Evolutionary conservation across 2,329 filamentous ascomycete genomes (phyloP).

Genomic region (Thelonectria olida): DNA sequence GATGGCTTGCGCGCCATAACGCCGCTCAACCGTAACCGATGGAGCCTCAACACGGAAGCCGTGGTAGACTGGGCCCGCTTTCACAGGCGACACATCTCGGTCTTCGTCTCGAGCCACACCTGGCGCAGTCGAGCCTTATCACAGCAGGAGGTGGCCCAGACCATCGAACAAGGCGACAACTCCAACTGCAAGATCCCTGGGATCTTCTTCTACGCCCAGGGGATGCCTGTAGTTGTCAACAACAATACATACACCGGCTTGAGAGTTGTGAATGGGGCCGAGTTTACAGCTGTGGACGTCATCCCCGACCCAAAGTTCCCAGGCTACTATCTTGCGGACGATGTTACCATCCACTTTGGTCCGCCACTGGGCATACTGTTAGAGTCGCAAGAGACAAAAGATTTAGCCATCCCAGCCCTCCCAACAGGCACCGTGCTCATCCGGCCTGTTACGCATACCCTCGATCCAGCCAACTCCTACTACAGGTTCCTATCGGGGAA

Average conservation of each 20-base stretch:
- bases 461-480: too few species aligned
- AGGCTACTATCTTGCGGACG: slow-evolving; percentile 18
- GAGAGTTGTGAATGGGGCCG: slow-evolving; percentile 20
- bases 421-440: too few species aligned
- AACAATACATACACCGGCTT: slow-evolving; percentile 26
- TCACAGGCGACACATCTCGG: not conserved
- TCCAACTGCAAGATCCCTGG: slow-evolving; percentile 22
- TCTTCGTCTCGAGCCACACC: too few species aligned
- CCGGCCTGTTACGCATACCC: too few species aligned
- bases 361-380: slow-evolving; percentile 24
- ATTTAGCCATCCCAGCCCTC: too few species aligned
- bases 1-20: slow-evolving; percentile 24
- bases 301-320: slow-evolving; percentile 21
- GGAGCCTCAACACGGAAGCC: slow-evolving; percentile 16
- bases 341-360: slow-evolving; percentile 18
- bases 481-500: too few species aligned
- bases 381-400: slow-evolving; percentile 17
- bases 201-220: slow-evolving; percentile 24
- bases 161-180: slow-evolving; percentile 21
- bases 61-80: slow-evolving; percentile 18
- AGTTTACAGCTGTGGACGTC: slow-evolving; percentile 21
- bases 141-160: slow-evolving; percentile 14
- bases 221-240: slow-evolving; percentile 24
- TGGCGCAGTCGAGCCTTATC: too few species aligned
- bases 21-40: slow-evolving; percentile 20